Percentiles rank a stretch among this genome's conserved stretches.
phyloP scores from a whole-genome alignment of 441 rosid species.

The Euphorbia celastroides region DNA sequence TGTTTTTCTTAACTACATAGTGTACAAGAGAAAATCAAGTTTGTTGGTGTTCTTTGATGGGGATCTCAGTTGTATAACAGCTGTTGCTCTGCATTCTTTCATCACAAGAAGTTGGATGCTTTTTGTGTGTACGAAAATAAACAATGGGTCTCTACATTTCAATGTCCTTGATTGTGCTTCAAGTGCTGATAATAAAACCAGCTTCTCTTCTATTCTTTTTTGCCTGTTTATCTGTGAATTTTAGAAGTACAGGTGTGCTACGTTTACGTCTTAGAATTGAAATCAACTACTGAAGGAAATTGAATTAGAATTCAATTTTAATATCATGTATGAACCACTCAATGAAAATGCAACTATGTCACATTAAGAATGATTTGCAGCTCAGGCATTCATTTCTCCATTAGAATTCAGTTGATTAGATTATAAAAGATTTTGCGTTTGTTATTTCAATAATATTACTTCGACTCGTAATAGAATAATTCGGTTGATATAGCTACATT shows the following conservation, averaged over 20 bases:
- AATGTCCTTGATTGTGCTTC: slow-evolving; percentile 1
- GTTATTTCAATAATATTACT: no score
- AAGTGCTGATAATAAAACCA: not conserved
- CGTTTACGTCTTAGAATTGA: no score
- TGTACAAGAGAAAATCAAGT: slow-evolving; percentile 7
- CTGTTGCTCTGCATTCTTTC: slow-evolving; percentile 10
- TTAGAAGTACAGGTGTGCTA: not conserved
- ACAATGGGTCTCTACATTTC: not conserved
- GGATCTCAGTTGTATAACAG: not conserved
- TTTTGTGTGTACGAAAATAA: not conserved
- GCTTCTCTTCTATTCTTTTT: not conserved
- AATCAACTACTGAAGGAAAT: no score
- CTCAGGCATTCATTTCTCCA: no score
- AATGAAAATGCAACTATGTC: no score
- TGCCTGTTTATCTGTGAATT: not conserved
- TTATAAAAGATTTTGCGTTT: no score
- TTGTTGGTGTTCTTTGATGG: not conserved
- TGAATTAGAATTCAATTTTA: no score
- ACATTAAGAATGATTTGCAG: no score
- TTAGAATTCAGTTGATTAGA: no score
- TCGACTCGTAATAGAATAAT: no score
- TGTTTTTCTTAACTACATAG: slow-evolving; percentile 12
- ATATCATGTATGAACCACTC: no score
- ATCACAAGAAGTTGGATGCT: not conserved
- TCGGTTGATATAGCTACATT: no score